Conservation (phyloP, 2,329 filamentous ascomycete genomes). For the Ophiostoma montium region DNA sequence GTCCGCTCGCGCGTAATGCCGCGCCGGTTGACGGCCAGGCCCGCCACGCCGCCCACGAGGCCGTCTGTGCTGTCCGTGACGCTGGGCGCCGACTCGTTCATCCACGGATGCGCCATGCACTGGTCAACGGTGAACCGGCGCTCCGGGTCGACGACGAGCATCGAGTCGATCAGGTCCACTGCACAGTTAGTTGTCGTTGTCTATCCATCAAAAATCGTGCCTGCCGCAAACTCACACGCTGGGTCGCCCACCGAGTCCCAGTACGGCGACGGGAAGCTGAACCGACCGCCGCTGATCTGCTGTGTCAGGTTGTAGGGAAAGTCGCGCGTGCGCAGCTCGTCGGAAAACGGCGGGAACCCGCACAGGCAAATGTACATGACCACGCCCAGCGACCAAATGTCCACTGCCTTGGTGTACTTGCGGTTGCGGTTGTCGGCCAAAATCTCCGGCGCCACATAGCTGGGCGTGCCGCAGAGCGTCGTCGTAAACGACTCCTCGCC, state of each 20-base stretch:
- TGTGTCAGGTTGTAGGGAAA: slow-evolving; percentile 79
- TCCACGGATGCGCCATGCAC: slow-evolving; percentile 85
- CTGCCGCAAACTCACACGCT: slow-evolving; percentile 38
- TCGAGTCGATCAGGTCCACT: slow-evolving; percentile 84
- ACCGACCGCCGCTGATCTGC: slow-evolving; percentile 78
- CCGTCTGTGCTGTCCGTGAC: slow-evolving; percentile 82
- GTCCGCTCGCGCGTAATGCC: slow-evolving; percentile 74
- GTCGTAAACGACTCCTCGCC: slow-evolving; percentile 97
- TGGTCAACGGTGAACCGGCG: slow-evolving; percentile 79
- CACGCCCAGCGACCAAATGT: slow-evolving; percentile 95
- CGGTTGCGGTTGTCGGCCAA: slow-evolving; percentile 67
- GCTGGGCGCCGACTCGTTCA: slow-evolving; percentile 45
- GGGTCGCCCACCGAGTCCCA: slow-evolving; percentile 82
- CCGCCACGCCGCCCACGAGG: slow-evolving; percentile 70
- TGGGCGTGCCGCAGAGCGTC: slow-evolving; percentile 90
- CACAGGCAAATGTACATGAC: slow-evolving; percentile 95
- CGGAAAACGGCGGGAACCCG: slow-evolving; percentile 92
- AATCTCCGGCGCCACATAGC: slow-evolving; percentile 93
- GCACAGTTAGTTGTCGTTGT: slow-evolving; percentile 11
- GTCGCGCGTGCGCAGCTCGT: slow-evolving; percentile 69
- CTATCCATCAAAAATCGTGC: background rate
- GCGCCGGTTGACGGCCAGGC: slow-evolving; percentile 70
- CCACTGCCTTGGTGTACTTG: slow-evolving; percentile 87
- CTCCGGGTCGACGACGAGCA: slow-evolving; percentile 80
- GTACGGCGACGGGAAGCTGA: slow-evolving; percentile 92